Evolutionary conservation across 495 filamentous ascomycete species (phyloP).

Genomic region (Aspergillus kassunensis): DNA sequence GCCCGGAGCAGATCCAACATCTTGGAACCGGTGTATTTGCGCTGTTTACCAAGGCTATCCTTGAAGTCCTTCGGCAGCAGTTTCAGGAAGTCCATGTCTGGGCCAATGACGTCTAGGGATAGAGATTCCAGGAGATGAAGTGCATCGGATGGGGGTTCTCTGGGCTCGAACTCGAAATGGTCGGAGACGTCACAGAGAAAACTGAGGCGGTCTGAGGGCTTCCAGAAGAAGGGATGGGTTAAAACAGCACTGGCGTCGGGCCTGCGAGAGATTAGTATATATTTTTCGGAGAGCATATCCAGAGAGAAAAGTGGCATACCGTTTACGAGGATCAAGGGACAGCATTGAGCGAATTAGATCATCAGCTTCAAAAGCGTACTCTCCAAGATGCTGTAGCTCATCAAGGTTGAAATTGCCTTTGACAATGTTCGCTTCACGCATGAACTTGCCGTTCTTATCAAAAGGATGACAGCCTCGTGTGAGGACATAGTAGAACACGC

Average conservation of each 20-base stretch:
- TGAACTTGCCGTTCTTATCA: constrained; percentile 86
- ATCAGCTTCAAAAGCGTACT: constrained; percentile 79
- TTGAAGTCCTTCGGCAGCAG: constrained; percentile 73
- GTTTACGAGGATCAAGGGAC: constrained; percentile 60
- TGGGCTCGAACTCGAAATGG: constrained; percentile 86
- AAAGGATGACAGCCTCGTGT: constrained; percentile 91
- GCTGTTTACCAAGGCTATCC: constrained; percentile 85
- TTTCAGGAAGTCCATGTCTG: constrained; percentile 70
- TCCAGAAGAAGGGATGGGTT: constrained; percentile 96
- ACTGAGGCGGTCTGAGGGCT: constrained; percentile 73
- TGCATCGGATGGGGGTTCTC: constrained; percentile 67
- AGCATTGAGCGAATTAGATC: constrained; percentile 86
- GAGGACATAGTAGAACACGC: constrained; percentile 94
- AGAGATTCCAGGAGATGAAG: constrained; percentile 62
- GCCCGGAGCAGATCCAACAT: constrained; percentile 86
- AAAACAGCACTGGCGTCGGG: constrained; percentile 73
- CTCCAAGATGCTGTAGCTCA: constrained; percentile 65
- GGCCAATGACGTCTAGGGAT: constrained; percentile 49
- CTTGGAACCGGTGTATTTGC: constrained; percentile 82
- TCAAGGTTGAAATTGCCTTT: constrained; percentile 74
- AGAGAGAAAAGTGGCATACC: constrained; percentile 33
- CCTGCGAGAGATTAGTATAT: constrained; percentile 26
- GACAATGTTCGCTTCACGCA: constrained; percentile 94
- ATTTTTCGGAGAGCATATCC: not conserved
- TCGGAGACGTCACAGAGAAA: constrained; percentile 94